Percentiles rank a stretch among this genome's conserved stretches.
phyloP scores from a whole-genome alignment of 2,329 filamentous ascomycete species.

The Penicillium brevicompactum region DNA sequence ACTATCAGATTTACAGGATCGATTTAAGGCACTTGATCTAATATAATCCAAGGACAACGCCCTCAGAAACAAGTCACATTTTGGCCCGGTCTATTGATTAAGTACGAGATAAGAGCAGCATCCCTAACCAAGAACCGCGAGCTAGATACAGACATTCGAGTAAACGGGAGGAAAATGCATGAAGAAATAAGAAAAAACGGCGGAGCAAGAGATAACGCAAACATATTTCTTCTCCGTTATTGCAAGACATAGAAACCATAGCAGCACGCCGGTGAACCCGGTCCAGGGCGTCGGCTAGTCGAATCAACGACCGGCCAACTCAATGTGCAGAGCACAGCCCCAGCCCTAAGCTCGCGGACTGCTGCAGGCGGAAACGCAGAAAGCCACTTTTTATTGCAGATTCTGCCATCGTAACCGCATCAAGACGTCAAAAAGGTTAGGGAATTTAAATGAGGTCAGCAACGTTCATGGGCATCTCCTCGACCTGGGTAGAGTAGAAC shows the following conservation, averaged over 20 bases:
- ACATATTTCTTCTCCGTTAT: slow-evolving; percentile 42
- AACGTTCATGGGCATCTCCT: slow-evolving; percentile 98
- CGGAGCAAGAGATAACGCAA: slow-evolving; percentile 37
- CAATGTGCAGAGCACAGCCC: slow-evolving; percentile 13
- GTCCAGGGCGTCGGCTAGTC: slow-evolving; percentile 1
- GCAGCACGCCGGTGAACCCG: slow-evolving; percentile 18
- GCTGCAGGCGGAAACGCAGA: slow-evolving; percentile 36
- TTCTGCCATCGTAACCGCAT: slow-evolving; percentile 43
- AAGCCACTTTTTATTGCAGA: slow-evolving; percentile 44
- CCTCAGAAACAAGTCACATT: slow-evolving; percentile 40
- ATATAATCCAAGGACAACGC: slow-evolving; percentile 13
- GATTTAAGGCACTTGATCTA: background rate
- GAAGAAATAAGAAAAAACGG: slow-evolving; percentile 34
- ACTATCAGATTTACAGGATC: no score
- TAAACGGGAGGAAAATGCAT: slow-evolving; percentile 33
- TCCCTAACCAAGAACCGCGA: slow-evolving; percentile 43
- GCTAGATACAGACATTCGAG: slow-evolving; percentile 37
- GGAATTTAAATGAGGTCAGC: slow-evolving; percentile 53
- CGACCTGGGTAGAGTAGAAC: slow-evolving; percentile 95
- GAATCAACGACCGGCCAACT: slow-evolving; percentile 14
- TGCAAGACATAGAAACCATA: slow-evolving; percentile 42
- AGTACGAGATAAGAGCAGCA: slow-evolving; percentile 35
- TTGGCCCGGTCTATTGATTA: slow-evolving; percentile 41
- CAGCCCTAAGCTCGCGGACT: slow-evolving; percentile 9
- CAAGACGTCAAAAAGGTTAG: slow-evolving; percentile 34